Evolutionary conservation across 1,284 basidiomycete species (phyloP), one percentile per base, ranked within the genome.

Genomic region (Pterula multifida): DNA sequence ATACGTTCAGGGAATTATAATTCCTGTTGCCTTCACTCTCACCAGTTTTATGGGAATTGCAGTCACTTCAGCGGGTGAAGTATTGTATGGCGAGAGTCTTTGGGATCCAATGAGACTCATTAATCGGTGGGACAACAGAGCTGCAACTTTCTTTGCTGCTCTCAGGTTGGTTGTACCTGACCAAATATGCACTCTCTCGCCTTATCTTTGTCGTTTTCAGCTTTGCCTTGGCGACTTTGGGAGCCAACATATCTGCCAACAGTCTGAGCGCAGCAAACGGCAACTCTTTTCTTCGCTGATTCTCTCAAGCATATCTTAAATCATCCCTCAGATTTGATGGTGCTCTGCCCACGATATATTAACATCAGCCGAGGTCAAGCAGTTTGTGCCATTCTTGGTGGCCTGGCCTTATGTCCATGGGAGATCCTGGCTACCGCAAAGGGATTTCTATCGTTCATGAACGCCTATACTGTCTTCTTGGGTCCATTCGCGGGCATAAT

Each of bases 171-270:
- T 22, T 42, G 4, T 42, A n/a, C n/a, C n/a, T n/a, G n/a, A n/a
- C n/a, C n/a, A n/a, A n/a, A n/a, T n/a, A n/a, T n/a, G n/a, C n/a
- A n/a, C n/a, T n/a, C n/a, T n/a, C n/a, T n/a, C n/a, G n/a, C n/a
- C n/a, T n/a, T n/a, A n/a, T n/a, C n/a, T n/a, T n/a, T n/a, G n/a
- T n/a, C n/a, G n/a, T n/a, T n/a, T n/a, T n/a, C n/a, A 42, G 39
- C 22, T 89, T 86, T 63, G 68, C 75, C 6, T 63, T 89, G 24
- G 76, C 81, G 15, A 82, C 80, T 15, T 67, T 87, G 47, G 85
- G 84, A 22, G 81, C 82, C 48, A 89, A 88, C 60, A 81, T 88
- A 54, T 85, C 78, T 36, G 81, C 81, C 6, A 84, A 89, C 64
- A 82, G 79, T 36, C 68, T 90, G 52, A 83, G 79, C 21, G 83